Base-by-base conservation (phyloP, 1,284 basidiomycete genomes). In the Ustilago bromivora region DNA sequence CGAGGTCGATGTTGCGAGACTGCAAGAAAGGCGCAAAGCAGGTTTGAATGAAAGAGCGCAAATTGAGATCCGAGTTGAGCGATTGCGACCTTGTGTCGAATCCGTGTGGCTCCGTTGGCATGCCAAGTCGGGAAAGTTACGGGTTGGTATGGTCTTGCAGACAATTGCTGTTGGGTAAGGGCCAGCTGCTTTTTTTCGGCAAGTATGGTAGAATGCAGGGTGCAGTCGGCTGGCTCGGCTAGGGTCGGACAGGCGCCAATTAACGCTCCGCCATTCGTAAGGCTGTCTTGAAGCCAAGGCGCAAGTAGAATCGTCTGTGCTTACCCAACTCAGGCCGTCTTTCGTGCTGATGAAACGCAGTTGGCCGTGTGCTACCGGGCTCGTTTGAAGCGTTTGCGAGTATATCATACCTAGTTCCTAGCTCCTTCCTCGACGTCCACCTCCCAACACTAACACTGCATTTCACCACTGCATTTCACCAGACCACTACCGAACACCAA, bases 181-280 rank as follows among this genome's bases (percentile, higher is more conserved):
- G 23, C 31, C 11, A 4, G 23, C 7, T 51, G 46, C n/a, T 41
- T 11, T 17, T 46, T 51, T 32, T 32, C 11, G 10, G 10, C 3
- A 11, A 8, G 23, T 8, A 43, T 19, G 41, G 15, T 4, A 10
- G 31, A 11, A 54, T 54, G 52, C 52, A 54, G 52, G 52, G 52
- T 54, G 32, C 35, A 54, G 12, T 54, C 52, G 34, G 3, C 35
- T 54, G 10, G 32, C 34, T 54, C 32, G 52, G 52, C 28, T 56
- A 56, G 23, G 38, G 36, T 56, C 54, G 32, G 52, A 38, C 52
- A 54, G 52, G 34, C n/a, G 28, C 54, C 6, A 56, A 56, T 56
- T 31, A 38, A 40, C 17, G 35, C 36, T 38, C 35, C 17, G 54
- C 54, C 23, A 56, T 56, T 56, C 43, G 43, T 19, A 46, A 19